A percentile compares a stretch with the other conserved stretches of the same genome.
Evolutionary conservation across 2,329 filamentous ascomycete species (phyloP).

Genomic region (Rosellinia necatrix): DNA sequence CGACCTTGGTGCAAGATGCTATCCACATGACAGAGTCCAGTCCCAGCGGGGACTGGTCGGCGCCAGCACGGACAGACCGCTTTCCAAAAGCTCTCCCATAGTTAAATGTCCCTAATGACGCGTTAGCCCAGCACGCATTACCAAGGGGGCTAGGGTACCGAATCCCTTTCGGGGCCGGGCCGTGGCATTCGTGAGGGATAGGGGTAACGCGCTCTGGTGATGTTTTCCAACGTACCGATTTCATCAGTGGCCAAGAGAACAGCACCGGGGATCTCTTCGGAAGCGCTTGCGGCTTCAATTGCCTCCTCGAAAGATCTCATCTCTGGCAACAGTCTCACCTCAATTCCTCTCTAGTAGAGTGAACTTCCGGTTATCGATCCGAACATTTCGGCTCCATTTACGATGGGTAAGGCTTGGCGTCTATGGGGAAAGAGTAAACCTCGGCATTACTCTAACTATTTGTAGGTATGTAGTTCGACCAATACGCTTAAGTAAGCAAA

Average conservation of each 20-base stretch:
- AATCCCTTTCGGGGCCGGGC: too few relatives aligned
- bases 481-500: too few relatives aligned
- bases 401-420: neutral
- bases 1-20: constrained; percentile 41
- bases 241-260: constrained; percentile 28
- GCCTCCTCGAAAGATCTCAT: constrained; percentile 31
- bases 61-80: constrained; percentile 28
- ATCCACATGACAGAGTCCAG: constrained; percentile 37
- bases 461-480: too few relatives aligned
- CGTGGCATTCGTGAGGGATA: too few relatives aligned
- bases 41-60: constrained; percentile 25
- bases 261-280: constrained; percentile 29
- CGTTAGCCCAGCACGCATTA: constrained; percentile 3
- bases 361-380: neutral
- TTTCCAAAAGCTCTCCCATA: constrained; percentile 31
- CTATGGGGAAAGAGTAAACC: constrained; percentile 1
- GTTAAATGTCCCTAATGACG: constrained; percentile 17
- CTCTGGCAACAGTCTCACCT: neutral
- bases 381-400: neutral
- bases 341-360: too few relatives aligned
- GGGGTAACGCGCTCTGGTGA: too few relatives aligned
- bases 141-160: too few relatives aligned
- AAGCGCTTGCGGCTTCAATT: constrained; percentile 27
- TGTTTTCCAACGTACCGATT: constrained; percentile 20
- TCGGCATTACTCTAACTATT: too few relatives aligned